These are phyloP conservation scores for Acaromyces ingoldii DNA, from an alignment of 1,284 basidiomycete genomes.

Conservation along the genomic window DNA sequence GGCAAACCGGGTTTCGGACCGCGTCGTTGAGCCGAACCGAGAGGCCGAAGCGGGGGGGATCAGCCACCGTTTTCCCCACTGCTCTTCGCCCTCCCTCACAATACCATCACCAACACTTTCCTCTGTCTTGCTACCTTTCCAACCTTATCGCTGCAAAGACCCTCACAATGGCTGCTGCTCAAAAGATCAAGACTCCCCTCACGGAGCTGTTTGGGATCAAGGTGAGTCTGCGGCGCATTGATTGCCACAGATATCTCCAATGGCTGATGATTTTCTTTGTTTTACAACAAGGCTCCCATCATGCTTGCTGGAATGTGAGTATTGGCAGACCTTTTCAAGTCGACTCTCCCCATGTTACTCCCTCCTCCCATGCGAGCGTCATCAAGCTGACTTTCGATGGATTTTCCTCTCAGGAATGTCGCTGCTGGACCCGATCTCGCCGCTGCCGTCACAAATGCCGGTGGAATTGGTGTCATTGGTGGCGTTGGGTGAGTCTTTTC, in stretches of 20 bases:
- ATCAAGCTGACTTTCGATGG: not conserved
- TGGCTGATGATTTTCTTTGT: too few species aligned
- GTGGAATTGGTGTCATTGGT: constrained; percentile 43
- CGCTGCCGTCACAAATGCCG: constrained; percentile 41
- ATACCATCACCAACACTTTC: too few species aligned
- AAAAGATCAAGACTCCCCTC: constrained; percentile 15
- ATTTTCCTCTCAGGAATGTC: constrained; percentile 28
- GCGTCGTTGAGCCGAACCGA: too few species aligned
- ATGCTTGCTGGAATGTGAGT: constrained; percentile 13
- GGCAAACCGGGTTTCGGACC: too few species aligned
- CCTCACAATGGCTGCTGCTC: too few species aligned
- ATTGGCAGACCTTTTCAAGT: too few species aligned
- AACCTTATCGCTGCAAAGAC: too few species aligned
- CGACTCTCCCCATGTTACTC: too few species aligned
- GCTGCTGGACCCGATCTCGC: constrained; percentile 40
- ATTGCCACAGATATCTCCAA: not conserved
- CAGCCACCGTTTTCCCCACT: too few species aligned
- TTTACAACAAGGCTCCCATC: constrained; percentile 7
- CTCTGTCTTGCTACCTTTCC: too few species aligned
- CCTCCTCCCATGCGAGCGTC: not conserved
- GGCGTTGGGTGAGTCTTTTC: constrained; percentile 24
- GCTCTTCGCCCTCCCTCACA: too few species aligned
- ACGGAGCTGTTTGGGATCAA: constrained; percentile 21
- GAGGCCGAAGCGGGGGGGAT: too few species aligned
- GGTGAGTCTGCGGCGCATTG: not conserved